A percentile compares a stretch with the other conserved stretches of the same genome.
Evolutionary conservation across 2,329 filamentous ascomycete genomes (phyloP).

Genomic region (Fusarium sp.): DNA sequence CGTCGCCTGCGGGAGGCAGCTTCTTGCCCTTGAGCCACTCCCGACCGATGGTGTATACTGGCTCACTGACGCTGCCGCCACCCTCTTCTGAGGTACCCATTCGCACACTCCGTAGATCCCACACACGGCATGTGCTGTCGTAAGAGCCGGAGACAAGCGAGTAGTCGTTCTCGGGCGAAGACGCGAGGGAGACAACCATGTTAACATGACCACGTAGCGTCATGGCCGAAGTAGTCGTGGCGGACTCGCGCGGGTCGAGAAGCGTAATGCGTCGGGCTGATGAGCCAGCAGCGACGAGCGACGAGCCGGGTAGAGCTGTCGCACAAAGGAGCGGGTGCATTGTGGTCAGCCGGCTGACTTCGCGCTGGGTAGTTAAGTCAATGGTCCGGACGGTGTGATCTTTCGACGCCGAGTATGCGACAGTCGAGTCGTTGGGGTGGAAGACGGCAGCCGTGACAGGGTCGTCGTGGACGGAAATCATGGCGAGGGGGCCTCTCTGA

Average conservation of each 20-base stretch:
- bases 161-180: slow-evolving; percentile 78
- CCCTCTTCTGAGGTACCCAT: slow-evolving; percentile 73
- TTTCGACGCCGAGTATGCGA: slow-evolving; percentile 91
- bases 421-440: slow-evolving; percentile 86
- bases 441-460: slow-evolving; percentile 87
- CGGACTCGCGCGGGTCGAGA: slow-evolving; percentile 89
- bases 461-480: slow-evolving; percentile 80
- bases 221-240: slow-evolving; percentile 84
- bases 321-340: slow-evolving; percentile 88
- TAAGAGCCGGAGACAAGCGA: slow-evolving; percentile 91
- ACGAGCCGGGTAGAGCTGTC: slow-evolving; percentile 78
- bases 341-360: slow-evolving; percentile 87
- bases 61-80: slow-evolving; percentile 77
- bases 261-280: slow-evolving; percentile 90
- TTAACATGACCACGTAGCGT: slow-evolving; percentile 94
- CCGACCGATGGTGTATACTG: slow-evolving; percentile 82
- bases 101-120: slow-evolving; percentile 87
- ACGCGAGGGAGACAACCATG: slow-evolving; percentile 68
- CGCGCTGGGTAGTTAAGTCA: slow-evolving; percentile 85
- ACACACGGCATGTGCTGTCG: slow-evolving; percentile 93
- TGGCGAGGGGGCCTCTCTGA: slow-evolving; percentile 85
- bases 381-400: slow-evolving; percentile 94
- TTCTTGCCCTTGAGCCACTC: slow-evolving; percentile 79
- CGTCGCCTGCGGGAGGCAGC: slow-evolving; percentile 80
- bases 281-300: slow-evolving; percentile 80